Base-by-base conservation (phyloP, 805 yeast species). In the Naumovozyma baii region DNA sequence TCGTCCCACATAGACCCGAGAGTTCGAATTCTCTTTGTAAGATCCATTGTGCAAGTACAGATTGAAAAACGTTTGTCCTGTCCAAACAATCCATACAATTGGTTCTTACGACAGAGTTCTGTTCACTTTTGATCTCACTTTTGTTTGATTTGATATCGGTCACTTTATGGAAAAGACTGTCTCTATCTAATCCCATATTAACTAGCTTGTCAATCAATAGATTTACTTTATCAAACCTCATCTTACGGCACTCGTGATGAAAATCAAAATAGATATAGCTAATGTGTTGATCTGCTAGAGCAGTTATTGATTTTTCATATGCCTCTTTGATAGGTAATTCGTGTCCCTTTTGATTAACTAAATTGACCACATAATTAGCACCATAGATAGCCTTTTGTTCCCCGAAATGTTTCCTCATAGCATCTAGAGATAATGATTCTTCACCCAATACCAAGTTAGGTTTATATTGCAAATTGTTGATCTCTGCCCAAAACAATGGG, bases 1-100 rank as follows among this genome's bases (percentile, higher is more conserved):
- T 70, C 13, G 55, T 51, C 4, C 67, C 46, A 28, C 83, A 59
- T 28, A 83, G 69, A 3, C 74, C 73, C 28, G 83, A 60, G 25
- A 84, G 69, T 44, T 71, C 75, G 39, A 92, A 74, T 64, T 87
- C 95, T 41, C 66, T 68, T 61, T 85, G 94, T 49, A 92, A 71
- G 38, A 80, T 76, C 84, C 88, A 83, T 42, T 88, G 79, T 2
- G 83, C 96, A 42, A 90, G 61, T 41, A 84, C 85, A 12, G 94
- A 80, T 67, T 90, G 94, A 22, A 90, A 97, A 38, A 90, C 97
- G 57, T 90, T 90, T 4, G 98, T 90, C 63, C 98, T 77, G 63
- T 90, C 98, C 49, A 90, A 70, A 64, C 98, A 90, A 64, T 90
- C 98, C 97, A 90, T 92, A 69, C 98, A 90, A 63, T 90, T 90